Evolutionary conservation across 805 yeast species (phyloP), one percentile per base, ranked within the genome.

Genomic region (Blastobotrys terrestris): DNA sequence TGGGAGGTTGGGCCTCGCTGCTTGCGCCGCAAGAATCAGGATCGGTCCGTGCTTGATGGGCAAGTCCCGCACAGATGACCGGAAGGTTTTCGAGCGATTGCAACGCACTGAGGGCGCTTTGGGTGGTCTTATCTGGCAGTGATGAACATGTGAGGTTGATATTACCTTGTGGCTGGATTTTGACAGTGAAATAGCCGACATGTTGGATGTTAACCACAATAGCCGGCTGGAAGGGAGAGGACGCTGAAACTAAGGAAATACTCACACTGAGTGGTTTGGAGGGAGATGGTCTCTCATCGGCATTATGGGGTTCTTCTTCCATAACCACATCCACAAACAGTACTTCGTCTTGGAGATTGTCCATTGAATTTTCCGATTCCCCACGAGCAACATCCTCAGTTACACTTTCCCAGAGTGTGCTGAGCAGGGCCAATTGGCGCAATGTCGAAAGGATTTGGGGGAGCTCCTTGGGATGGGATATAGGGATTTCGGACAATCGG

Each of bases 381-480:
- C 43, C 51, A 20, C 47, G 44, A 13, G 39, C 52, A 18, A 40
- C 44, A 14, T 22, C 14, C 35, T 45, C 39, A 13, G 18, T 26
- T 7, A 43, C 48, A 35, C 54, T 51, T 20, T 41, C 39, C 52
- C 51, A 49, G n/a, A 54, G 48, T 19, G 51, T 22, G 13, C 43
- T 41, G 8, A 56, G 31, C 1, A 52, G 11, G 2, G 44, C 39
- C 39, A 16, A 47, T 21, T 49, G 18, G 14, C 67, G 53, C 3
- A 67, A 56, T 1, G n/a, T n/a, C 4, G 46, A 46, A 3, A 67
- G 52, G 1, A 65, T 50, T 1, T 18, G 21, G 1, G 67, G 67
- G 19, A 67, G 57, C 19, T 62, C 56, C 16, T 53, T 45, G 2
- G 71, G 71, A 20, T 62, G 64, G 14, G 52, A 26, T 2, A 67